Conservation (phyloP, 192 early-diverging fungal genomes). For the Chytriomyces hyalinus region DNA sequence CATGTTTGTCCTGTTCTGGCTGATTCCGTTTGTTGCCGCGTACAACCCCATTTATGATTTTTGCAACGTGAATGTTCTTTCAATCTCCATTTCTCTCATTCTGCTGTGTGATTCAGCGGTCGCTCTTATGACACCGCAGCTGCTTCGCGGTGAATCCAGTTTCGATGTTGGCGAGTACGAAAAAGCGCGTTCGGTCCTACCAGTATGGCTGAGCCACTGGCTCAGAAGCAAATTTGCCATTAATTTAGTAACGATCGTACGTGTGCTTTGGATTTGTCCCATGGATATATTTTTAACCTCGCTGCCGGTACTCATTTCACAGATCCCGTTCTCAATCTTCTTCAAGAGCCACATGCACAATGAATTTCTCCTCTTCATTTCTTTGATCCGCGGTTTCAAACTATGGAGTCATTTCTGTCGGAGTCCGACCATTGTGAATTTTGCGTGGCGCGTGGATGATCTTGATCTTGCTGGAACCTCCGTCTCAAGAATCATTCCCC, state of each 20-base stretch:
- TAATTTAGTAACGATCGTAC: slow-evolving; percentile 19
- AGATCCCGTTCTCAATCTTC: not conserved
- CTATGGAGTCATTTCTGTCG: not conserved
- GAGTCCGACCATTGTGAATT: not conserved
- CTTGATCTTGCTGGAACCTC: not conserved
- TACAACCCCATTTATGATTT: not conserved
- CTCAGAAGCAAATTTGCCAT: not conserved
- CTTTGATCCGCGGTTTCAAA: not conserved
- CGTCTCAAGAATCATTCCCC: slow-evolving; percentile 2
- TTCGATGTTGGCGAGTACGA: slow-evolving; percentile 14
- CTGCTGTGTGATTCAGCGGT: not conserved
- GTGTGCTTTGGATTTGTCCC: slow-evolving; percentile 5
- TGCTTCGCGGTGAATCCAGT: not conserved
- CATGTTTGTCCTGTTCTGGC: not conserved
- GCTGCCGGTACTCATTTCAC: no score
- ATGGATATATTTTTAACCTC: not conserved
- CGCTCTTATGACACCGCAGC: slow-evolving; percentile 7
- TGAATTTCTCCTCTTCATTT: not conserved
- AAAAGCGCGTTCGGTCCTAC: not conserved
- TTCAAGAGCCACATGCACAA: not conserved
- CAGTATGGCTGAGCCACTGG: slow-evolving; percentile 10
- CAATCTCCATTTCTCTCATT: not conserved
- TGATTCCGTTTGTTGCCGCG: slow-evolving; percentile 4
- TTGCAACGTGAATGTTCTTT: not conserved
- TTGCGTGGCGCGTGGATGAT: slow-evolving; percentile 3